These are phyloP conservation scores for Torulaspora globosa DNA, from an alignment of 1,139 yeast species.

Conservation along the genomic window DNA sequence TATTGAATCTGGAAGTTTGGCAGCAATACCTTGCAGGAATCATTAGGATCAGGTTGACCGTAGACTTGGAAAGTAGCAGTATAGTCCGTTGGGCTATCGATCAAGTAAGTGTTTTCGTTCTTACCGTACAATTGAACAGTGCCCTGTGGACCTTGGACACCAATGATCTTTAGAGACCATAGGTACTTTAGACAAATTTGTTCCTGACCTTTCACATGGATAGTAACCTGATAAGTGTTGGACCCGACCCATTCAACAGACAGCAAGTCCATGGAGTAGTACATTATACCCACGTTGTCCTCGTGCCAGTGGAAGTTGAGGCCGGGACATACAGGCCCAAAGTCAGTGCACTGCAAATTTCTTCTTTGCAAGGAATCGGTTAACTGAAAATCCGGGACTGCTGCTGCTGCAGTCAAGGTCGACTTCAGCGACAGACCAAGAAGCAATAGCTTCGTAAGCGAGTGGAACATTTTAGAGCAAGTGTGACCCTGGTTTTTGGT, in stretches of 20 bases:
- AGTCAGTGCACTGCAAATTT: not conserved
- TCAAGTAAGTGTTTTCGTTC: constrained; percentile 21
- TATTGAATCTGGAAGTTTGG: constrained; percentile 34
- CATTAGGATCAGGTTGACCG: constrained; percentile 16
- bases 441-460: not conserved
- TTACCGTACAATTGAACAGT: constrained; percentile 29
- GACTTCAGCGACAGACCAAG: not conserved
- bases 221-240: constrained; percentile 28
- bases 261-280: constrained; percentile 27
- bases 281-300: constrained; percentile 21
- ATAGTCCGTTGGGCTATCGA: constrained; percentile 33
- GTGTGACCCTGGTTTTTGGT: not conserved
- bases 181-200: constrained; percentile 24
- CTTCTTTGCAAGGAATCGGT: not conserved
- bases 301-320: constrained; percentile 26
- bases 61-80: constrained; percentile 28
- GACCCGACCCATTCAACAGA: constrained; percentile 23
- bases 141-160: constrained; percentile 29
- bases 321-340: constrained; percentile 19
- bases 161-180: constrained; percentile 33
- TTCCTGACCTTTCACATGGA: constrained; percentile 27
- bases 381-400: not conserved
- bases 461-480: not conserved
- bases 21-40: constrained; percentile 20
- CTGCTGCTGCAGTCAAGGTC: constrained; percentile 1